Evolutionary conservation across 441 rosid species (phyloP).

Genomic region (Erodium texanum): DNA sequence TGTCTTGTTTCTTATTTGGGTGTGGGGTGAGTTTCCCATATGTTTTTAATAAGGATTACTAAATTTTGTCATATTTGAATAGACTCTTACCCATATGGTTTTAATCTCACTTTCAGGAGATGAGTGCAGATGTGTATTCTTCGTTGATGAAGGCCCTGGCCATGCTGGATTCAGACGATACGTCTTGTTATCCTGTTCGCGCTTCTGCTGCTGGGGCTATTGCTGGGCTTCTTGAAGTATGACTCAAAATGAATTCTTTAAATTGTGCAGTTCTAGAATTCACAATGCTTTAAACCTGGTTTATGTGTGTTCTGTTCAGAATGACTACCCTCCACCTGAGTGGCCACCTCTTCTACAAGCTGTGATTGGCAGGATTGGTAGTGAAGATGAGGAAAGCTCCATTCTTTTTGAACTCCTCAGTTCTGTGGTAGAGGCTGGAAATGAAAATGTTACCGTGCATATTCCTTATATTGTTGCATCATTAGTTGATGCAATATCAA

Average conservation of each 20-base stretch:
- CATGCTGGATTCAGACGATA: conserved; percentile 43
- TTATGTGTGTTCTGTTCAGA: conserved; percentile 36
- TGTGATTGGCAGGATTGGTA: conserved; percentile 55
- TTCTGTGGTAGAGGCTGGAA: conserved; percentile 58
- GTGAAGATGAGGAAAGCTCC: conserved; percentile 57
- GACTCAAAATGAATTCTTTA: conserved; percentile 15
- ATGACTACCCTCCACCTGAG: conserved; percentile 67
- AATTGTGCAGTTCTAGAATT: conserved; percentile 14
- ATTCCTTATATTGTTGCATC: conserved; percentile 61
- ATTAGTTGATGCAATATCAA: conserved; percentile 41
- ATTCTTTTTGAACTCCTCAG: conserved; percentile 65
- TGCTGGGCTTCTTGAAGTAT: conserved; percentile 60
- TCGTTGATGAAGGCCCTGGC: conserved; percentile 66
- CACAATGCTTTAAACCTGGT: conserved; percentile 14
- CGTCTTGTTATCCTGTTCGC: conserved; percentile 69
- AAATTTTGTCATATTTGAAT: conserved; percentile 7
- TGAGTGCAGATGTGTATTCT: conserved; percentile 58
- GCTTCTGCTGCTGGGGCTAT: conserved; percentile 80
- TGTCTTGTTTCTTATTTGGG: not conserved
- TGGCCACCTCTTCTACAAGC: conserved; percentile 76
- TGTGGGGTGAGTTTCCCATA: not conserved
- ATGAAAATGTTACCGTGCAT: conserved; percentile 44
- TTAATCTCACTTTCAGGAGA: conserved; percentile 45
- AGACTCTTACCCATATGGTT: conserved; percentile 14
- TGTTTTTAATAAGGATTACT: not conserved